phyloP scores from a whole-genome alignment of 2,329 filamentous ascomycete genomes.

The Venturia nashicola region DNA sequence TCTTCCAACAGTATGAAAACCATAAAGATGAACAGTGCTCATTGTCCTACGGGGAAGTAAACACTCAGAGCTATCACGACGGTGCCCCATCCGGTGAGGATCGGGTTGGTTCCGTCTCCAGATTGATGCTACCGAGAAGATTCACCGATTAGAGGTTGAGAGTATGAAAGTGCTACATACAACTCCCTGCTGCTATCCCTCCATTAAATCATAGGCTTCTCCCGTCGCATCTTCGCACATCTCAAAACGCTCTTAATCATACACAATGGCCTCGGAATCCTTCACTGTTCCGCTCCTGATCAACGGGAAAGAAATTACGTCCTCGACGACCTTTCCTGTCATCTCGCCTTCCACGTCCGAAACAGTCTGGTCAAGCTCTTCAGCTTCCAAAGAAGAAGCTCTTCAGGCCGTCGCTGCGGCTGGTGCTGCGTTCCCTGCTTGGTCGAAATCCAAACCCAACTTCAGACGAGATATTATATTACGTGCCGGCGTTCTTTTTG shows the following conservation, averaged over 20 bases:
- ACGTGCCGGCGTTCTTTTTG: slow-evolving; percentile 54
- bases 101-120: too few species aligned
- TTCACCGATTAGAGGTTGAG: too few species aligned
- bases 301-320: slow-evolving; percentile 34
- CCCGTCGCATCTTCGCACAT: too few species aligned
- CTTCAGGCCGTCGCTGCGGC: slow-evolving; percentile 47
- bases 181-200: background rate
- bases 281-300: slow-evolving; percentile 34
- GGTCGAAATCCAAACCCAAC: slow-evolving; percentile 50
- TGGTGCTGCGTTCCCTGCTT: slow-evolving; percentile 54
- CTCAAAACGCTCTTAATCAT: background rate
- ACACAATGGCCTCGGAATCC: background rate
- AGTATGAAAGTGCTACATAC: background rate
- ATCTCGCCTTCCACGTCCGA: slow-evolving; percentile 42
- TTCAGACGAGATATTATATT: slow-evolving; percentile 58
- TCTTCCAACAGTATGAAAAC: too few species aligned
- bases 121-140: too few species aligned
- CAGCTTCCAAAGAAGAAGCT: slow-evolving; percentile 44
- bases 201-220: background rate
- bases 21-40: too few species aligned
- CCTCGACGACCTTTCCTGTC: slow-evolving; percentile 42
- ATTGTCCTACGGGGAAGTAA: too few species aligned
- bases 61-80: too few species aligned
- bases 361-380: slow-evolving; percentile 42
- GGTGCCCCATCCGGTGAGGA: too few species aligned